Percentiles rank a stretch among this genome's conserved stretches.
These are phyloP conservation scores for Naganishia kalamii DNA, from an alignment of 768 basidiomycete species.

Conservation along the genomic window DNA sequence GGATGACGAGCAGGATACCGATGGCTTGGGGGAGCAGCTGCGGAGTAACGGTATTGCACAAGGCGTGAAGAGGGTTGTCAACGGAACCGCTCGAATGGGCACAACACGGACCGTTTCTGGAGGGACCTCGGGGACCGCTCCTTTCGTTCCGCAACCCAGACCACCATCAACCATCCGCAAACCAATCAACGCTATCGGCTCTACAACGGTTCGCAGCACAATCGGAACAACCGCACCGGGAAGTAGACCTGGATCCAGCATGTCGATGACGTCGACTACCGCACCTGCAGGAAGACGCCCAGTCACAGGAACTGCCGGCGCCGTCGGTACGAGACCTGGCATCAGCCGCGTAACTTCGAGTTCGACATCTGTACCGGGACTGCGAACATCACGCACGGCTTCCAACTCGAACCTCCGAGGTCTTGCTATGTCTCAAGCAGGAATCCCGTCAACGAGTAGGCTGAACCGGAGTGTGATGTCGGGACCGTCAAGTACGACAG, in stretches of 20 bases:
- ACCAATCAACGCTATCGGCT: slow-evolving; percentile 14
- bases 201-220: slow-evolving; percentile 6
- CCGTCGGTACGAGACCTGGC: background rate
- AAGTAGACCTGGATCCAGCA: slow-evolving; percentile 5
- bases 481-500: background rate
- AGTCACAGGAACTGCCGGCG: background rate
- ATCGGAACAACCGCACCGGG: background rate
- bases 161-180: slow-evolving; percentile 6
- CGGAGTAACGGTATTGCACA: background rate
- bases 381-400: background rate
- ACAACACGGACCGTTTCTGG: background rate
- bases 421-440: background rate
- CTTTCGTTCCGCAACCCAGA: slow-evolving; percentile 10
- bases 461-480: background rate
- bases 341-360: background rate
- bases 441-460: background rate
- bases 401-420: slow-evolving; percentile 17
- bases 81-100: background rate
- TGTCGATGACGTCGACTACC: slow-evolving; percentile 4
- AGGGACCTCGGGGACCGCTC: background rate
- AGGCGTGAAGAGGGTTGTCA: background rate
- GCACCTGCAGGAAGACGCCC: background rate
- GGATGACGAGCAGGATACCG: background rate
- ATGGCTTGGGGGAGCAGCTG: background rate
- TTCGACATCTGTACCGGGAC: background rate